Evolutionary conservation across 75 land plant genomes (phyloP).

Genomic region (Picea sitchensis): DNA sequence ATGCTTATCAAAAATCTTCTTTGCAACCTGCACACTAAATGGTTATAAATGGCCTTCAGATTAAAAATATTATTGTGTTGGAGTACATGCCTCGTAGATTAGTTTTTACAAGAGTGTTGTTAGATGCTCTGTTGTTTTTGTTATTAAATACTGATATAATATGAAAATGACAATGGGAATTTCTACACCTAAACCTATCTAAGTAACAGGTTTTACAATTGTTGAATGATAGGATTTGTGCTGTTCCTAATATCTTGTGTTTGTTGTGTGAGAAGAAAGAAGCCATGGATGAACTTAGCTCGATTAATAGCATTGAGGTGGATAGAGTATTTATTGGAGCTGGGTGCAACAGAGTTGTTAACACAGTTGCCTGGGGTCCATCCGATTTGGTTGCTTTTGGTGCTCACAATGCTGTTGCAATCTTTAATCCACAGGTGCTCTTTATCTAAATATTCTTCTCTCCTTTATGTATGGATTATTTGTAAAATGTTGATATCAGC

Average conservation of each 20-base stretch:
- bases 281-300: background rate
- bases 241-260: background rate
- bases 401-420: slow-evolving; percentile 82
- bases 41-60: too few species aligned
- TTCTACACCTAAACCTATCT: background rate
- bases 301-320: slow-evolving; percentile 23
- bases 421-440: slow-evolving; percentile 82
- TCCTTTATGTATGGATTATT: background rate
- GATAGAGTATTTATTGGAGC: slow-evolving; percentile 70
- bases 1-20: too few species aligned
- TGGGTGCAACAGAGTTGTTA: slow-evolving; percentile 88
- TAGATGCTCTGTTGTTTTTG: too few species aligned
- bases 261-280: slow-evolving; percentile 3
- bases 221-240: background rate
- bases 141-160: too few species aligned
- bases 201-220: too few species aligned
- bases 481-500: background rate
- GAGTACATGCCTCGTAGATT: too few species aligned
- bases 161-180: background rate
- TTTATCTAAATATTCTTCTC: background rate
- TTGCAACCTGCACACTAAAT: too few species aligned
- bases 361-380: slow-evolving; percentile 89
- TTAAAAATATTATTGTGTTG: too few species aligned
- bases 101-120: too few species aligned
- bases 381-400: slow-evolving; percentile 82